These are phyloP conservation scores for Nakazawaea wickerhamii DNA, from an alignment of 805 yeast genomes.

Conservation along the genomic window DNA sequence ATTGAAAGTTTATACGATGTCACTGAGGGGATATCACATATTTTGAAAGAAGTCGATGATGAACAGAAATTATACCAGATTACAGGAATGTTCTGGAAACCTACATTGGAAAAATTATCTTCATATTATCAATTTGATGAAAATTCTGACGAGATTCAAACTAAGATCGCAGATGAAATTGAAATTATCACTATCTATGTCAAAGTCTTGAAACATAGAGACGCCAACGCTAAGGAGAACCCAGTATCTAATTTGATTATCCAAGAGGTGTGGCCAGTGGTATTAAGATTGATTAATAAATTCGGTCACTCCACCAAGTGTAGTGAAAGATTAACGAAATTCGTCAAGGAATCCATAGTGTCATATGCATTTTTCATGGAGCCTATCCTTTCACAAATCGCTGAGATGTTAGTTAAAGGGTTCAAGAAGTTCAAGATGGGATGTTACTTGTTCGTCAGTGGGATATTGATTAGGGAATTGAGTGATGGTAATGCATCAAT, in stretches of 20 bases:
- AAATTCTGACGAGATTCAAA: constrained; percentile 31
- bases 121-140: constrained; percentile 11
- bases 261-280: constrained; percentile 54
- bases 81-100: constrained; percentile 58
- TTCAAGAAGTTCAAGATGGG: constrained; percentile 68
- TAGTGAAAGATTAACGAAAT: constrained; percentile 70
- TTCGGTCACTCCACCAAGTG: constrained; percentile 58
- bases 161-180: constrained; percentile 63
- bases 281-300: constrained; percentile 40
- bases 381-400: constrained; percentile 59
- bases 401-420: constrained; percentile 62
- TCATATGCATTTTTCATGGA: constrained; percentile 51
- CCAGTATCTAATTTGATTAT: constrained; percentile 51
- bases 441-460: constrained; percentile 88
- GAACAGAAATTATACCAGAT: constrained; percentile 45
- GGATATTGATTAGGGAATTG: constrained; percentile 70
- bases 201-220: constrained; percentile 46
- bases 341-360: constrained; percentile 60
- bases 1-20: constrained; percentile 68
- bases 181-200: constrained; percentile 63
- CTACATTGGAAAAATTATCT: constrained; percentile 50
- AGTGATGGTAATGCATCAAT: constrained; percentile 50
- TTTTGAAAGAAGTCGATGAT: constrained; percentile 56
- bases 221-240: constrained; percentile 30
- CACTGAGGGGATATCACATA: constrained; percentile 85